Evolutionary conservation across 176 grass and related monocot species (phyloP).

Genomic region (Eremochloa ophiuroides): DNA sequence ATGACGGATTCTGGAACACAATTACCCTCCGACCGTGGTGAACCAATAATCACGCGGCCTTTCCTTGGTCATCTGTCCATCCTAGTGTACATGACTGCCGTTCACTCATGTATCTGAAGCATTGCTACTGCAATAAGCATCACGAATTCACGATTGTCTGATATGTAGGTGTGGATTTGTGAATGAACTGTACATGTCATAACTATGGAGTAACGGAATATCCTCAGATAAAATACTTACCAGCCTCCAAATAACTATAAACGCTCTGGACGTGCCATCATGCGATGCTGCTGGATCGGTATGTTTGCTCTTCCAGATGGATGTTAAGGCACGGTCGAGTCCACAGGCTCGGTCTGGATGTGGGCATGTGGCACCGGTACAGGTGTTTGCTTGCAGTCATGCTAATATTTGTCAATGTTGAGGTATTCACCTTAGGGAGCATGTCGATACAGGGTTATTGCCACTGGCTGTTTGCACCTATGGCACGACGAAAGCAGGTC

Average conservation of each 20-base stretch:
- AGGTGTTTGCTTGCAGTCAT: constrained; percentile 2
- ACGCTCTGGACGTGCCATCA: background rate
- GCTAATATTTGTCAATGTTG: background rate
- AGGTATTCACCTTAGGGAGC: background rate
- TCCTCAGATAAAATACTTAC: background rate
- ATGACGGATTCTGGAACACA: background rate
- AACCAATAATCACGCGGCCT: background rate
- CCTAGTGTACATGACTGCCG: constrained; percentile 1
- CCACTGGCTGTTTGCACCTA: constrained; percentile 20
- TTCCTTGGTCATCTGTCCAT: constrained; percentile 3
- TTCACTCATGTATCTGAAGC: constrained; percentile 9
- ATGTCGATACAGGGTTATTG: constrained; percentile 26
- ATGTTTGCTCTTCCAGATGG: background rate
- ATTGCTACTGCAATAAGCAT: background rate
- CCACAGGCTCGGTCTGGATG: background rate
- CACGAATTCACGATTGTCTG: background rate
- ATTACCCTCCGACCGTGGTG: background rate
- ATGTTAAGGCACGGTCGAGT: background rate
- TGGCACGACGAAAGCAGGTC: background rate
- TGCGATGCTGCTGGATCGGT: background rate
- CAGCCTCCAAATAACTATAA: background rate
- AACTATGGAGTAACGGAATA: background rate
- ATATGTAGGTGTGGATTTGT: background rate
- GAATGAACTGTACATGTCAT: background rate
- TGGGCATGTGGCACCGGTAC: no score